Conservation (phyloP, 2,329 filamentous ascomycete genomes). For the Diplodia scrobiculata region DNA sequence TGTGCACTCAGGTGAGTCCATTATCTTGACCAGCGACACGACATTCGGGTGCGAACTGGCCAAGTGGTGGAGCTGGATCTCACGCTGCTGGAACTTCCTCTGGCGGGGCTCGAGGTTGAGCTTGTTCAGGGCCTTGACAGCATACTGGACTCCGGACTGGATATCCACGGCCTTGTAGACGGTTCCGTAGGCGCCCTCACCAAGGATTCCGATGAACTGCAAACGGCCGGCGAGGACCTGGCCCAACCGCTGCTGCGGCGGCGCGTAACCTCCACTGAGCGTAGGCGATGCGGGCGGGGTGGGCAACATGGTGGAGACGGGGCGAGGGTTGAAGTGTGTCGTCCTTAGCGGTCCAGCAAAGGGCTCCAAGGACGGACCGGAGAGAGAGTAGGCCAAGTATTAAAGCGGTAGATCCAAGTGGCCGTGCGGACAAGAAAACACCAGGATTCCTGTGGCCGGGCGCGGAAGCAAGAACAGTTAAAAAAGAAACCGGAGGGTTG, state of each 20-base stretch:
- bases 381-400: neutral
- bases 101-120: conserved; percentile 86
- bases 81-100: conserved; percentile 84
- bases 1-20: conserved; percentile 88
- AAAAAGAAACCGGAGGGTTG: conserved; percentile 8
- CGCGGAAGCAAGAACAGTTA: neutral
- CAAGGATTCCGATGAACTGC: conserved; percentile 80
- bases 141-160: conserved; percentile 78
- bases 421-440: conserved; percentile 26
- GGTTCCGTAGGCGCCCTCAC: conserved; percentile 93
- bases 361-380: conserved; percentile 35
- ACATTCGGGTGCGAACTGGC: conserved; percentile 91
- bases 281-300: conserved; percentile 55
- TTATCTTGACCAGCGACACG: conserved; percentile 88
- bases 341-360: conserved; percentile 48
- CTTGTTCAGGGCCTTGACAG: conserved; percentile 96
- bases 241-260: conserved; percentile 83
- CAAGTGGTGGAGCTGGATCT: conserved; percentile 87
- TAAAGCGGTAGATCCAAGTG: conserved; percentile 20
- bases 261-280: conserved; percentile 48
- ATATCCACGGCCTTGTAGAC: conserved; percentile 89
- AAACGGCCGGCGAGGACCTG: conserved; percentile 79
- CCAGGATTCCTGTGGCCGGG: conserved; percentile 25
- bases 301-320: conserved; percentile 49
- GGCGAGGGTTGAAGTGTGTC: conserved; percentile 27